phyloP scores from a whole-genome alignment of 2,329 filamentous ascomycete species.

The Fusarium graminum region DNA sequence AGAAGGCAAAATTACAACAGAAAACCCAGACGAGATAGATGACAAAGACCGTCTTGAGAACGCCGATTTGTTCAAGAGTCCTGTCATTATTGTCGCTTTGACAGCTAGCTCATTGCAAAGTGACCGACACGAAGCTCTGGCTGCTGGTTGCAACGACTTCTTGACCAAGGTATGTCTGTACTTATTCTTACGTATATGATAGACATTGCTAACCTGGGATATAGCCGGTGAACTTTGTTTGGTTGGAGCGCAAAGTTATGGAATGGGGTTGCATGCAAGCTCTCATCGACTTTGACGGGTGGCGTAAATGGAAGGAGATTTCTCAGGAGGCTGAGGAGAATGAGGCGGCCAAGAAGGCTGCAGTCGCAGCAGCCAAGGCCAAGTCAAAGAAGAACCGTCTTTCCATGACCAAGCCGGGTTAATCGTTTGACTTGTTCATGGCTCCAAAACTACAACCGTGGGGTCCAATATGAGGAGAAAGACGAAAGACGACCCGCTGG shows the following conservation, averaged over 20 bases:
- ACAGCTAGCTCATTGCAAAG: constrained; percentile 95
- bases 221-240: constrained; percentile 96
- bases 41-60: constrained; percentile 78
- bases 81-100: constrained; percentile 96
- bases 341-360: constrained; percentile 58
- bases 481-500: neutral
- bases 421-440: constrained; percentile 7
- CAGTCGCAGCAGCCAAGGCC: constrained; percentile 51
- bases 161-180: constrained; percentile 82
- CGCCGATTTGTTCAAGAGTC: constrained; percentile 86
- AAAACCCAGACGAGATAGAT: constrained; percentile 61
- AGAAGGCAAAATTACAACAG: constrained; percentile 62
- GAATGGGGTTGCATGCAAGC: constrained; percentile 99
- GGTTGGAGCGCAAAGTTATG: constrained; percentile 97
- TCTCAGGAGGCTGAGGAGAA: constrained; percentile 61
- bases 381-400: constrained; percentile 62
- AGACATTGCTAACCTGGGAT: constrained; percentile 25
- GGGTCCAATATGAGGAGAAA: neutral
- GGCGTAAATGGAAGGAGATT: constrained; percentile 97
- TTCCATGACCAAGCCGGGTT: constrained; percentile 51
- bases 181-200: neutral
- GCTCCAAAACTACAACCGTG: neutral
- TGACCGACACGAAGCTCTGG: constrained; percentile 93
- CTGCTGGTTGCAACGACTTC: constrained; percentile 98
- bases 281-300: constrained; percentile 97